Evolutionary conservation across 352 stramenopile species (phyloP), one percentile per base, ranked within the genome.

Genomic region (Achlya hypogyna): DNA sequence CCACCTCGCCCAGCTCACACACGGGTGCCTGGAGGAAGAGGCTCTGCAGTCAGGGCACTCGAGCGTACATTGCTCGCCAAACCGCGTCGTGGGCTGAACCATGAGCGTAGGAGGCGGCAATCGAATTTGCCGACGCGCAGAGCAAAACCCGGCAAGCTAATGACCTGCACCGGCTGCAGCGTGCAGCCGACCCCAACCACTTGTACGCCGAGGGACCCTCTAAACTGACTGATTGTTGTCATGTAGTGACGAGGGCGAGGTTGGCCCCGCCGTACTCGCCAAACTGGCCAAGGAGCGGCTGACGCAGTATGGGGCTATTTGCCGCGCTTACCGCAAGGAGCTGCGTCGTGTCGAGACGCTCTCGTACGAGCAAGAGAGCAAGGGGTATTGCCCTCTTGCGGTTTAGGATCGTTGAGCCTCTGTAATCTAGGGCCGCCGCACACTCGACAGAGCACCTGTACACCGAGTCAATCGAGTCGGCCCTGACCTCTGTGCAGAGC

Each of bases 11-110:
- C 12, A 53, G 2, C 31, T 65, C 14, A 65, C 56, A 2, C 22
- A 53, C 10, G 22, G 12, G 27, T 65, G 56, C 27, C 35, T 65
- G 1, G 22, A 53, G n/a, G 56, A 65, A 53, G 56, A 65, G 12
- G 56, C 56, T 10, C 27, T 65, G 56, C 56, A 60, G 18, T 59
- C 23, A 23, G 56, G 56, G 16, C 56, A 65, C 28, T 9, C 56
- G 0, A 23, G 10, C 23, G 56, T 65, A 65, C 22, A 16, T 16
- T 16, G 16, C 31, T 22, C 52, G 5, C 28, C 16, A 4, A 9
- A 60, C 27, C 20, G n/a, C 14, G 9, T 60, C 28, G 2, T n/a
- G 35, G 10, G 49, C 29, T 12, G 12, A 10, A 65, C n/a, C 5
- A 14, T 60, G n/a, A 23, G 10, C 43, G 27, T 65, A 65, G 56